A percentile compares a stretch with the other conserved stretches of the same genome.
Conservation (phyloP, 176 grass and related monocot genomes). For the Triticum timopheevii region DNA sequence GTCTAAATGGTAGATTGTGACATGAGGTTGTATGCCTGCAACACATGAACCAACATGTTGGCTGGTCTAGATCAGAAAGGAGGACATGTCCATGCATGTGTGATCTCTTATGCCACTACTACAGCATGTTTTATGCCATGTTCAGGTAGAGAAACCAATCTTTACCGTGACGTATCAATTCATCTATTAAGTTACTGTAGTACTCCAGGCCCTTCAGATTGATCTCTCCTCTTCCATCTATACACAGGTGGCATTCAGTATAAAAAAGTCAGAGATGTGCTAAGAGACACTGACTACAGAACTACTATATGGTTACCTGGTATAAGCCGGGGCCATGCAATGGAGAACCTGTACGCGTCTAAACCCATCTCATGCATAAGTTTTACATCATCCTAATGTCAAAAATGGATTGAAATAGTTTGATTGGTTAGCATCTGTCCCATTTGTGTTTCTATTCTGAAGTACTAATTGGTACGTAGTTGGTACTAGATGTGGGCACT, state of each 20-base stretch:
- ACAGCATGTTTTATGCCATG: background rate
- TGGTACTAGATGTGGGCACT: background rate
- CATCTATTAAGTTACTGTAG: slow-evolving; percentile 78
- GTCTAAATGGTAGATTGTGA: slow-evolving; percentile 75
- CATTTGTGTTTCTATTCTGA: background rate
- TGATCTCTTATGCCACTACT: background rate
- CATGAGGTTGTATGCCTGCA: slow-evolving; percentile 72
- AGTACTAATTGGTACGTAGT: background rate
- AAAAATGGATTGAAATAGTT: background rate
- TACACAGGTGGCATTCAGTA: background rate
- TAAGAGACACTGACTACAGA: background rate
- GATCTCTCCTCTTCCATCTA: slow-evolving; percentile 9
- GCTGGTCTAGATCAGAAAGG: background rate
- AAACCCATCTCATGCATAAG: slow-evolving; percentile 75
- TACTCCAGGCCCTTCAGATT: slow-evolving; percentile 29
- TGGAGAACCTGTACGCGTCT: slow-evolving; percentile 87
- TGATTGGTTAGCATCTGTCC: background rate
- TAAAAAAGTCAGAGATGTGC: background rate
- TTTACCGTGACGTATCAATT: slow-evolving; percentile 59
- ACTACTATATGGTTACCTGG: slow-evolving; percentile 35
- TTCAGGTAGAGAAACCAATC: background rate
- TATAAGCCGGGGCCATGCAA: slow-evolving; percentile 68
- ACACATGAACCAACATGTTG: slow-evolving; percentile 2
- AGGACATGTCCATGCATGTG: too few relatives aligned
- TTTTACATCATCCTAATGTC: slow-evolving; percentile 72